Evolutionary conservation across 352 stramenopile species (phyloP).

Genomic region (Globisporangium acanthophoron): DNA sequence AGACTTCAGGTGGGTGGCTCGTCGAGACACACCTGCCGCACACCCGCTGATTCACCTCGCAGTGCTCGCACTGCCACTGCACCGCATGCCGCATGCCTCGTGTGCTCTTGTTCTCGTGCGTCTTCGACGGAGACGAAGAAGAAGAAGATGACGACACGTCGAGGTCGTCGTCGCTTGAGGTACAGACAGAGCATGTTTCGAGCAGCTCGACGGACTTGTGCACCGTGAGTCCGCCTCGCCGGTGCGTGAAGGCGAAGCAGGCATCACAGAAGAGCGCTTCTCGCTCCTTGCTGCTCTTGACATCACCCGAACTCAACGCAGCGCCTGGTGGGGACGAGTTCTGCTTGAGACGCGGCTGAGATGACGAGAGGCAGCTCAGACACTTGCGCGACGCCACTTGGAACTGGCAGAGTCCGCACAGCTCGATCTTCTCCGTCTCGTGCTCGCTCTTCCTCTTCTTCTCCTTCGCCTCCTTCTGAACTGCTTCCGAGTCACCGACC

Average conservation of each 20-base stretch:
- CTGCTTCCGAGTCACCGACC: neutral
- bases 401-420: constrained; percentile 62
- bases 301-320: neutral
- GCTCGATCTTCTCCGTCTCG: constrained; percentile 29
- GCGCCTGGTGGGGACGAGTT: constrained; percentile 1
- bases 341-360: constrained; percentile 9
- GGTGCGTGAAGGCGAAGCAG: constrained; percentile 56
- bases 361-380: constrained; percentile 19
- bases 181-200: constrained; percentile 40
- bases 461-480: neutral
- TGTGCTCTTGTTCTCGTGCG: neutral
- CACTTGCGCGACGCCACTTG: constrained; percentile 54
- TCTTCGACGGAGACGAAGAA: neutral
- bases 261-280: constrained; percentile 57
- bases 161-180: constrained; percentile 8
- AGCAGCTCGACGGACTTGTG: constrained; percentile 37
- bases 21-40: constrained; percentile 36
- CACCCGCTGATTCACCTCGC: constrained; percentile 22
- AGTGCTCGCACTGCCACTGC: constrained; percentile 42
- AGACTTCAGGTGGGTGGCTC: constrained; percentile 38
- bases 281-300: neutral
- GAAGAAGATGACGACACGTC: neutral
- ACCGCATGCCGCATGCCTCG: constrained; percentile 19
- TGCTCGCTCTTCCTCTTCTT: constrained; percentile 14
- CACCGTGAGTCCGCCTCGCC: constrained; percentile 29